Evolutionary conservation across 768 basidiomycete species (phyloP).

Genomic region (Mycena crocata): DNA sequence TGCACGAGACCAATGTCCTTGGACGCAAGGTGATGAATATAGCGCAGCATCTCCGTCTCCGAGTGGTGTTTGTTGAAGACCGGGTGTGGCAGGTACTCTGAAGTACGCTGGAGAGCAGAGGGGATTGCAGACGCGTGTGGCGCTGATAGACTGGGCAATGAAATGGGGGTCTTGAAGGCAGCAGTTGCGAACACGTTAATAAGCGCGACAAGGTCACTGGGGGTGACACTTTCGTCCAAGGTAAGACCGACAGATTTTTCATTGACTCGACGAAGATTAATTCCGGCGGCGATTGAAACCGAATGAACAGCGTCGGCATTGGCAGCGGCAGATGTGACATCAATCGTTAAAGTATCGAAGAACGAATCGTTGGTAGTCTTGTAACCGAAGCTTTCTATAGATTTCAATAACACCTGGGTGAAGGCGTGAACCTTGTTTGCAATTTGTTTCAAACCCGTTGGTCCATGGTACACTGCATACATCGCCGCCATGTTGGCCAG

Average conservation of each 20-base stretch:
- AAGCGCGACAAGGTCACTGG: conserved; percentile 79
- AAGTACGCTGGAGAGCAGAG: conserved; percentile 65
- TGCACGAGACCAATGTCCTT: conserved; percentile 97
- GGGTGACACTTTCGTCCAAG: conserved; percentile 89
- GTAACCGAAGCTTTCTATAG: conserved; percentile 82
- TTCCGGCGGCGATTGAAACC: conserved; percentile 68
- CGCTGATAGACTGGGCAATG: conserved; percentile 60
- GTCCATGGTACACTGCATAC: conserved; percentile 98
- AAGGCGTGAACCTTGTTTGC: conserved; percentile 92
- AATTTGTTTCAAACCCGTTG: conserved; percentile 84
- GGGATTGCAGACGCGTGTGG: conserved; percentile 63
- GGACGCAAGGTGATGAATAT: conserved; percentile 91
- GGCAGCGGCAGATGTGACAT: conserved; percentile 70
- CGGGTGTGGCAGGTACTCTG: conserved; percentile 82
- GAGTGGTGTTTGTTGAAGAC: conserved; percentile 98
- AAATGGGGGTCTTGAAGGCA: conserved; percentile 60
- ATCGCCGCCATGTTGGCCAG: conserved; percentile 99
- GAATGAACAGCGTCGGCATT: conserved; percentile 75
- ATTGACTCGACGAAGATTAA: conserved; percentile 89
- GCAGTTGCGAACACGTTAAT: conserved; percentile 85
- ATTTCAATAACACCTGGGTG: conserved; percentile 78
- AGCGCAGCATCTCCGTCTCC: conserved; percentile 98
- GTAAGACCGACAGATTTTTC: conserved; percentile 85
- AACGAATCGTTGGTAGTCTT: conserved; percentile 75
- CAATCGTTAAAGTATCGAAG: conserved; percentile 92